phyloP scores from a whole-genome alignment of 2,329 filamentous ascomycete species.

The Fusarium sp. region DNA sequence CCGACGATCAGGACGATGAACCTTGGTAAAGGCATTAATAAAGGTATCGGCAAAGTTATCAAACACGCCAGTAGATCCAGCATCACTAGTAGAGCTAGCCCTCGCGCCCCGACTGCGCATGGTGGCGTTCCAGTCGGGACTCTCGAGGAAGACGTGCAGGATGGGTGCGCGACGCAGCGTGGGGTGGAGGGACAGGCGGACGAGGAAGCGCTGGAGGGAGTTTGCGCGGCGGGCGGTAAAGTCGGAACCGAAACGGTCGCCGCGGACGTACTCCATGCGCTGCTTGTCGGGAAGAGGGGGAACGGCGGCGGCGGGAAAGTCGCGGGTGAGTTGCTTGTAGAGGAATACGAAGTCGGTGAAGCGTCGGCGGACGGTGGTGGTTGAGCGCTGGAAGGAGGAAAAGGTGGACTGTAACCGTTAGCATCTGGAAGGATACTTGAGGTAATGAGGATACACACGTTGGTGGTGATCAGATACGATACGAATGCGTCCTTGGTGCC shows the following conservation, averaged over 20 bases:
- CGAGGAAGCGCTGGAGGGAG: conserved; percentile 91
- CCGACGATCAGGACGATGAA: conserved; percentile 92
- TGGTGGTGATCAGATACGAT: conserved; percentile 92
- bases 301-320: conserved; percentile 92
- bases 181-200: conserved; percentile 87
- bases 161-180: conserved; percentile 85
- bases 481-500: conserved; percentile 97
- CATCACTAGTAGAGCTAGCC: conserved; percentile 62
- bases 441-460: conserved; percentile 63
- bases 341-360: conserved; percentile 99
- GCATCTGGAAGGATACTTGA: background rate
- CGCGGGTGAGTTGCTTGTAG: conserved; percentile 86
- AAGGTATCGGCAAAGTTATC: conserved; percentile 97
- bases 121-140: conserved; percentile 93
- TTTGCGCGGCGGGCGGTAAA: conserved; percentile 90
- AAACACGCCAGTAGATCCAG: conserved; percentile 77
- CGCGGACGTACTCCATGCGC: conserved; percentile 98
- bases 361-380: conserved; percentile 83
- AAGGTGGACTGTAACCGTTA: conserved; percentile 79
- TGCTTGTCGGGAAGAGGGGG: conserved; percentile 97
- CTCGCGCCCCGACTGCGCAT: conserved; percentile 84
- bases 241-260: conserved; percentile 92
- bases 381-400: conserved; percentile 86
- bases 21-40: conserved; percentile 96
- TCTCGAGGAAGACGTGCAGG: conserved; percentile 91